Conservation (phyloP, 2,329 filamentous ascomycete genomes). For the Malbranchea cinnamomea region DNA sequence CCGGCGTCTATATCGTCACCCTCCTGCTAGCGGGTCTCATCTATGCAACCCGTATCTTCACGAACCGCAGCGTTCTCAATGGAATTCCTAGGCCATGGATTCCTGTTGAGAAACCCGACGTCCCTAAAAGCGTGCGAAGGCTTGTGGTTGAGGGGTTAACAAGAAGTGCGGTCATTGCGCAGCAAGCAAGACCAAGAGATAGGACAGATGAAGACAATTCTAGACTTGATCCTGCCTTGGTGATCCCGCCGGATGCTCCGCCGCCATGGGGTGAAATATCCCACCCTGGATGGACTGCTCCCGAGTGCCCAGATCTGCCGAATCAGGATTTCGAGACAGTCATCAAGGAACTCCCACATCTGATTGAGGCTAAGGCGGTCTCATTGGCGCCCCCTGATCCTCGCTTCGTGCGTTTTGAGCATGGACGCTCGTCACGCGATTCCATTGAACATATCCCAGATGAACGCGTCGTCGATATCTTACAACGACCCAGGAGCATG, state of each 20-base stretch:
- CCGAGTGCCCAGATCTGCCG: constrained; percentile 56
- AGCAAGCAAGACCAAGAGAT: constrained; percentile 57
- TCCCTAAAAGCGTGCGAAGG: constrained; percentile 56
- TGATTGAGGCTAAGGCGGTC: constrained; percentile 88
- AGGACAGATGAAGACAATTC: constrained; percentile 25
- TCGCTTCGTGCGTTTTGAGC: constrained; percentile 12
- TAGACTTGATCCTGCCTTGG: constrained; percentile 7
- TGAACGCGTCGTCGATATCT: constrained; percentile 50
- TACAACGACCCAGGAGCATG: constrained; percentile 58
- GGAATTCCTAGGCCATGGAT: constrained; percentile 79
- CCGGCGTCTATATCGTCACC: constrained; percentile 59
- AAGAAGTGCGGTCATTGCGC: constrained; percentile 67
- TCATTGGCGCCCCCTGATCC: constrained; percentile 56
- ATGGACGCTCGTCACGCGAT: constrained; percentile 16
- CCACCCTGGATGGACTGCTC: constrained; percentile 80
- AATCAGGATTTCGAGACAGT: constrained; percentile 74
- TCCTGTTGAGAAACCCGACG: constrained; percentile 71
- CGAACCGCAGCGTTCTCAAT: constrained; percentile 62
- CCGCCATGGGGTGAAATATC: constrained; percentile 70
- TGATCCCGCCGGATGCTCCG: constrained; percentile 23
- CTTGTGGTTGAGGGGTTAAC: constrained; percentile 60
- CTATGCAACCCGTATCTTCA: constrained; percentile 73
- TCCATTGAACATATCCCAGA: constrained; percentile 37
- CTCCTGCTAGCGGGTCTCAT: constrained; percentile 56
- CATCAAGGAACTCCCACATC: constrained; percentile 66